Evolutionary conservation across 306 rosid genomes (phyloP).

Genomic region (Boehmeria nivea): DNA sequence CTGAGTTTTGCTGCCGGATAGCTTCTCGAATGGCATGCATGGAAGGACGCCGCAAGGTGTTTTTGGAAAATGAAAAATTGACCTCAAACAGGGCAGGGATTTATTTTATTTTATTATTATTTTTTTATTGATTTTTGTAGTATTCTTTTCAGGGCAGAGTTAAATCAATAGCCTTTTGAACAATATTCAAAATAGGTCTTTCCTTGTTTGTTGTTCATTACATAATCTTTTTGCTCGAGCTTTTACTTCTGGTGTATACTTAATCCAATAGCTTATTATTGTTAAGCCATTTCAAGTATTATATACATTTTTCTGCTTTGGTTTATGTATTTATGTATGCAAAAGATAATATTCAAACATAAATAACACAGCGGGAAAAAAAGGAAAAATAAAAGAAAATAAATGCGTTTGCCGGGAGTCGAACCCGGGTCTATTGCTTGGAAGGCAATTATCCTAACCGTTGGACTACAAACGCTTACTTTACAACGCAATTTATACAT

Average conservation of each 20-base stretch:
- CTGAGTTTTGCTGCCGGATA: slow-evolving; percentile 16
- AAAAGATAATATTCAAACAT: too few relatives aligned
- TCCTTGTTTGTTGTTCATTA: too few relatives aligned
- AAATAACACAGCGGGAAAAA: too few relatives aligned
- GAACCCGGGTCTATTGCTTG: slow-evolving; percentile 63
- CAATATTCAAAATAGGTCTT: too few relatives aligned
- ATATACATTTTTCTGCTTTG: background rate
- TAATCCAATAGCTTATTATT: background rate
- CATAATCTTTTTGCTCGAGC: too few relatives aligned
- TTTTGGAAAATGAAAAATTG: background rate
- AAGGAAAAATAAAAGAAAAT: background rate
- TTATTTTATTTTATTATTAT: background rate
- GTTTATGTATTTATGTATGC: background rate
- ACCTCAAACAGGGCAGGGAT: background rate
- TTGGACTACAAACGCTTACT: slow-evolving; percentile 51
- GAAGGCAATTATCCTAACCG: slow-evolving; percentile 66
- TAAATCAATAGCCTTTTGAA: too few relatives aligned
- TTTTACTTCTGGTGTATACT: background rate
- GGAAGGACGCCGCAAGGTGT: slow-evolving; percentile 18
- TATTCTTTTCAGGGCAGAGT: too few relatives aligned
- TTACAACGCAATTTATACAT: too few relatives aligned
- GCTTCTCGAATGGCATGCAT: background rate
- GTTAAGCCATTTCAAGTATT: background rate
- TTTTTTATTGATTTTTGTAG: background rate
- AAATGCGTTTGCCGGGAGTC: slow-evolving; percentile 40